Base-by-base conservation (phyloP, 1,139 yeast species). In the Geotrichum australiense region DNA sequence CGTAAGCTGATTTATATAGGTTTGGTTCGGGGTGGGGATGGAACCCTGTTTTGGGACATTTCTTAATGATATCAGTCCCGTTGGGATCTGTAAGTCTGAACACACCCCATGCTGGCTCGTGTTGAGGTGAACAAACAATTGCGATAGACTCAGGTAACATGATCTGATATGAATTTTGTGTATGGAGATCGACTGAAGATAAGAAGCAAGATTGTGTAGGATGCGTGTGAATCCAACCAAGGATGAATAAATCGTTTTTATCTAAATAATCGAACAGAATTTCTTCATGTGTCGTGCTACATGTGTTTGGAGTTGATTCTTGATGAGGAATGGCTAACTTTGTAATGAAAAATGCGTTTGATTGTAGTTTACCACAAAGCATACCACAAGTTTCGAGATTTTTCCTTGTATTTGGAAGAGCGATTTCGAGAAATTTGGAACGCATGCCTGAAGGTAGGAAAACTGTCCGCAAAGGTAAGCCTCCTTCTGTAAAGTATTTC, bases 151-250 rank as follows among this genome's bases (percentile, higher is more conserved):
- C 83, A 20, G 78, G 76, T n/a, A 77, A 63, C 82, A 77, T 76
- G 42, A 76, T 66, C 57, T 77, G 83, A 55, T 77, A 77, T 2
- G 78, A 70, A 48, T 70, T 71, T 47, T 77, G 82, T 1, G 82
- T 76, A 55, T 77, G 83, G 41, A 77, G 58, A 53, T 77, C 83
- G 39, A 77, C 72, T 1, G 80, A 73, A 12, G 78, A 71, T 54
- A 77, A 55, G 53, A 77, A 77, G 49, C 83, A 77, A 7, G 79
- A 65, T 54, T 77, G 83, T 5, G 80, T 71, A 2, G 83, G 83
- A 53, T 77, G 82, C 5, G 82, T 77, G 55, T 77, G 83, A 40
- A 77, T 77, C 83, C 83, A 77, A 6, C 83, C 83, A 1, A 77
- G 61, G 19, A 77, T 71, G 50, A 77, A 74, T 33, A 77, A 57